phyloP scores from a whole-genome alignment of 225 moss, liverwort and hornwort species.

The Rhytidiadelphus loreus region DNA sequence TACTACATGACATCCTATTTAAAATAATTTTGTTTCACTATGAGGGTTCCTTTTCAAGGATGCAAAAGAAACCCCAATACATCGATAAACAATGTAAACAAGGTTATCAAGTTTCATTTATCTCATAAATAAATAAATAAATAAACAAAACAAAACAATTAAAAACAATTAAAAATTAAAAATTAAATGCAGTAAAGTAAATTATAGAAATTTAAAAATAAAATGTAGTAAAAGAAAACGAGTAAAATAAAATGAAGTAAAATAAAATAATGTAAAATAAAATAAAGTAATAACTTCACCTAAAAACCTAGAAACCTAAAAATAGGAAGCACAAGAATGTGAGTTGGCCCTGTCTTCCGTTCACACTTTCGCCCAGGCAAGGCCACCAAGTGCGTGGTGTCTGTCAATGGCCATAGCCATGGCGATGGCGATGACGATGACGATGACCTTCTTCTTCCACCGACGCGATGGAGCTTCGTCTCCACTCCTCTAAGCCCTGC shows the following conservation, averaged over 20 bases:
- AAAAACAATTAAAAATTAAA: too few relatives aligned
- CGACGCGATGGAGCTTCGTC: neutral
- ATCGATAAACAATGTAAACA: neutral
- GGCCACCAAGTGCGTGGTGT: neutral
- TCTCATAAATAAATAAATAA: neutral
- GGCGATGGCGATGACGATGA: neutral
- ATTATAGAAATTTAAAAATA: too few relatives aligned
- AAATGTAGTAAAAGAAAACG: neutral
- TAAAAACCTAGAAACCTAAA: neutral
- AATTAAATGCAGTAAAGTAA: too few relatives aligned
- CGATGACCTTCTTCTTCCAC: neutral
- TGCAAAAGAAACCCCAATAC: neutral
- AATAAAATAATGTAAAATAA: too few relatives aligned
- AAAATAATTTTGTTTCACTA: neutral
- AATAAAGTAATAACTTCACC: neutral
- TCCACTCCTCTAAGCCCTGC: neutral
- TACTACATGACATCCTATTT: rapidly evolving
- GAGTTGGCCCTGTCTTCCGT: neutral
- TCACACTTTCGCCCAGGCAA: neutral
- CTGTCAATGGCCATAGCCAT: neutral
- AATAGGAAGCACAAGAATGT: neutral
- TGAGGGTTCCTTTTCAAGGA: neutral
- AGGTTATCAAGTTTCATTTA: neutral
- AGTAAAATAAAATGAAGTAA: too few relatives aligned
- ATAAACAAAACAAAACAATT: too few relatives aligned